These are phyloP conservation scores for Alternaria postmessia DNA, from an alignment of 2,329 filamentous ascomycete species.

Conservation along the genomic window DNA sequence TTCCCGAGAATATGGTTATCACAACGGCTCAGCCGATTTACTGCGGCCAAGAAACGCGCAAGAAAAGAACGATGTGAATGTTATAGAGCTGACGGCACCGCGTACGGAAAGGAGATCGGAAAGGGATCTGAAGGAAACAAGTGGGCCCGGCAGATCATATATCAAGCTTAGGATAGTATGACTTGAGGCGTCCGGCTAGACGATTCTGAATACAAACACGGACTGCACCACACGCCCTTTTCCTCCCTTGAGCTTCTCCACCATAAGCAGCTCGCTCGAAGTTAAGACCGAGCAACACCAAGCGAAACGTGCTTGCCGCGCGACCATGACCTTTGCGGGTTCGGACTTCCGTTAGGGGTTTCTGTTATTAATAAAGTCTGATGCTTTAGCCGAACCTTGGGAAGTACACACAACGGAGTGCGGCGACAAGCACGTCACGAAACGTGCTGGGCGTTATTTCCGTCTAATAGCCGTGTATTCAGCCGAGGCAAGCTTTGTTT, in stretches of 20 bases:
- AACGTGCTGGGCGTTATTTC: constrained; percentile 10
- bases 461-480: constrained; percentile 4
- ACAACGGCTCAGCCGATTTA: background rate
- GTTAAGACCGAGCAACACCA: background rate
- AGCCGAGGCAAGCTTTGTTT: background rate
- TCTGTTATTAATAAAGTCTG: background rate
- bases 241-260: background rate
- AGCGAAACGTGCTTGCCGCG: constrained; percentile 1
- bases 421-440: constrained; percentile 18
- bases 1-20: background rate
- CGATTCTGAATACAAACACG: background rate
- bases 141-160: background rate
- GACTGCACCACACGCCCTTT: background rate
- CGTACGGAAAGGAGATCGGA: background rate
- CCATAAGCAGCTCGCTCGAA: background rate
- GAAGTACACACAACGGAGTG: constrained; percentile 9
- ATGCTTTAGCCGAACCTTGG: constrained; percentile 9
- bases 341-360: background rate
- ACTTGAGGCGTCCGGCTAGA: background rate
- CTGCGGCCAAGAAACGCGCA: background rate
- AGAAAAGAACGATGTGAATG: background rate
- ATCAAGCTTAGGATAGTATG: background rate
- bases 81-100: background rate
- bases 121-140: background rate
- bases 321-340: background rate